These are phyloP conservation scores for Epichloe gansuensis DNA, from an alignment of 2,329 filamentous ascomycete species.

Conservation along the genomic window DNA sequence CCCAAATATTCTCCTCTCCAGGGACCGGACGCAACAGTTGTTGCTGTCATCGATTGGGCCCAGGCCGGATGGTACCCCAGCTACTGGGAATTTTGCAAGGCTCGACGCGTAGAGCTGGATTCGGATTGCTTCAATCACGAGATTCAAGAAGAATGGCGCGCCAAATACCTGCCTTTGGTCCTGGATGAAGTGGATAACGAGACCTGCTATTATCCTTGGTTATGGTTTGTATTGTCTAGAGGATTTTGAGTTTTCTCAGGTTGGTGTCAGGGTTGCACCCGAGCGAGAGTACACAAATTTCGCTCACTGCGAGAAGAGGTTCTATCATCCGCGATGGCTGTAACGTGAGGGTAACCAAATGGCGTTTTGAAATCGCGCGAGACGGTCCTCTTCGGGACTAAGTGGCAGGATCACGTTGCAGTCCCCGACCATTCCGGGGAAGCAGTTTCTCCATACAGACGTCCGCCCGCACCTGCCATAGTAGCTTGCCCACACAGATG, in stretches of 20 bases:
- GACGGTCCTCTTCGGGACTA: too few relatives aligned
- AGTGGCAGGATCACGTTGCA: too few relatives aligned
- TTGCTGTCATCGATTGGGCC: background rate
- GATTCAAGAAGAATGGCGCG: constrained; percentile 19
- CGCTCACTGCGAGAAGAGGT: too few relatives aligned
- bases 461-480: too few relatives aligned
- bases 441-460: too few relatives aligned
- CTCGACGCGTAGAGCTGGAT: constrained; percentile 12
- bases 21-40: background rate
- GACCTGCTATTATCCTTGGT: constrained; percentile 19
- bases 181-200: constrained; percentile 21
- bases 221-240: constrained; percentile 14
- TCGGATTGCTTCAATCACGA: constrained; percentile 11
- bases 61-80: constrained; percentile 19
- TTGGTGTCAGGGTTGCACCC: too few relatives aligned
- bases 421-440: too few relatives aligned
- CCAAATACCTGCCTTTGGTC: constrained; percentile 18
- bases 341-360: too few relatives aligned
- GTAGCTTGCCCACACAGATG: too few relatives aligned
- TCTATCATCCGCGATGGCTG: too few relatives aligned
- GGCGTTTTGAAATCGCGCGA: too few relatives aligned
- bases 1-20: constrained; percentile 15
- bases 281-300: too few relatives aligned
- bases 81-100: constrained; percentile 23
- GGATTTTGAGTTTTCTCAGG: background rate